phyloP scores from a whole-genome alignment of 2,329 filamentous ascomycete species.

The Nemania diffusa region DNA sequence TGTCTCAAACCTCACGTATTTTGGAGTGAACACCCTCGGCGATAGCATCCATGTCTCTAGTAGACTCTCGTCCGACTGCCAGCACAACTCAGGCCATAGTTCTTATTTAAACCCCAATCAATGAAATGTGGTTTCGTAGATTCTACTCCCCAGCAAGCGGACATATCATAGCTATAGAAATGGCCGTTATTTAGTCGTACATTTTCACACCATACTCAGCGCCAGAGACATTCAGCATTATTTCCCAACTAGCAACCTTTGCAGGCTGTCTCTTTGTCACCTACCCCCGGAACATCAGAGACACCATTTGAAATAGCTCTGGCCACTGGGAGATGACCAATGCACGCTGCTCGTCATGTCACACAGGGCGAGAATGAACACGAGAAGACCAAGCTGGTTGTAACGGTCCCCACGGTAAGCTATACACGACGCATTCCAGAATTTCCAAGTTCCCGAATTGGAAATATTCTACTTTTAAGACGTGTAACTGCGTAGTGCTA shows the following conservation, averaged over 20 bases:
- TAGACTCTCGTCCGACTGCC: neutral
- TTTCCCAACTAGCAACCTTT: too few relatives aligned
- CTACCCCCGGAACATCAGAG: neutral
- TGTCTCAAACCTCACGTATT: neutral
- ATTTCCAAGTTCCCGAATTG: too few relatives aligned
- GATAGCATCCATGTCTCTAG: neutral
- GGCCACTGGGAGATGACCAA: neutral
- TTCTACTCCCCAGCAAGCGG: neutral
- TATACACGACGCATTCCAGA: too few relatives aligned
- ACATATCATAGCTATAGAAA: neutral
- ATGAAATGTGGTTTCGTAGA: neutral
- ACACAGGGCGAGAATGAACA: neutral
- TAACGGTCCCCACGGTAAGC: neutral
- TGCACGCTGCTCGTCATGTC: neutral
- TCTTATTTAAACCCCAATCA: neutral
- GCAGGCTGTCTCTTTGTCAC: too few relatives aligned
- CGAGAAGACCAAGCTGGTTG: neutral
- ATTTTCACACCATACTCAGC: too few relatives aligned
- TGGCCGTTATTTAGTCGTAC: too few relatives aligned
- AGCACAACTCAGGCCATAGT: neutral
- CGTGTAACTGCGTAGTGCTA: neutral
- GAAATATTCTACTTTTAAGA: too few relatives aligned
- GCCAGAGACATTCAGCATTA: too few relatives aligned
- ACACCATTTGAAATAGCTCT: neutral
- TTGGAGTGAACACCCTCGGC: neutral